phyloP scores from a whole-genome alignment of 176 grass and related monocot genomes.

The Stipa capillata region DNA sequence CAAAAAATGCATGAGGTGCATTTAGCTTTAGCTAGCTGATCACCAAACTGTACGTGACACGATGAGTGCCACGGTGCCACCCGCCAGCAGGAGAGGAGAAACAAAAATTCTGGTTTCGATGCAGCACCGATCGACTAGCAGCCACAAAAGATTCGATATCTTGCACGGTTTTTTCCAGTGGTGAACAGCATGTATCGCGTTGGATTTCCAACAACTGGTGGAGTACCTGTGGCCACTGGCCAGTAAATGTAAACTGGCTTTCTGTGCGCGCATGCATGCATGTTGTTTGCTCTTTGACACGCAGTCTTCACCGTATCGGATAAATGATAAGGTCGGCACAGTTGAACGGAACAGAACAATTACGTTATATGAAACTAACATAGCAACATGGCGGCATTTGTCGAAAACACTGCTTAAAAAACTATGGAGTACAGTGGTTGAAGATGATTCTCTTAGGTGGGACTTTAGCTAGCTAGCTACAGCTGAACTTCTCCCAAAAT shows the following conservation, averaged over 20 bases:
- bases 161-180: not conserved
- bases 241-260: not conserved
- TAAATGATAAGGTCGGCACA: too few species aligned
- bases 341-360: not conserved
- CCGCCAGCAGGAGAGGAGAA: not conserved
- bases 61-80: too few species aligned
- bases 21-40: too few species aligned
- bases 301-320: too few species aligned
- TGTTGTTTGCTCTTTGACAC: not conserved
- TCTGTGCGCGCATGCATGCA: not conserved
- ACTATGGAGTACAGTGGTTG: not conserved
- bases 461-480: too few species aligned
- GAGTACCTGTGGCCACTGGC: not conserved
- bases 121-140: not conserved
- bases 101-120: not conserved
- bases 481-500: too few species aligned
- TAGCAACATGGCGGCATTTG: not conserved
- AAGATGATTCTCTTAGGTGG: not conserved
- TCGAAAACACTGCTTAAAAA: not conserved
- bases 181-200: not conserved
- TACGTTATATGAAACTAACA: not conserved
- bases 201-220: conserved; percentile 1
- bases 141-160: not conserved
- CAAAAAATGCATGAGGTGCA: not conserved
- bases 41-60: too few species aligned